Conservation (phyloP, 768 basidiomycete genomes). For the Cubamyces sp. region DNA sequence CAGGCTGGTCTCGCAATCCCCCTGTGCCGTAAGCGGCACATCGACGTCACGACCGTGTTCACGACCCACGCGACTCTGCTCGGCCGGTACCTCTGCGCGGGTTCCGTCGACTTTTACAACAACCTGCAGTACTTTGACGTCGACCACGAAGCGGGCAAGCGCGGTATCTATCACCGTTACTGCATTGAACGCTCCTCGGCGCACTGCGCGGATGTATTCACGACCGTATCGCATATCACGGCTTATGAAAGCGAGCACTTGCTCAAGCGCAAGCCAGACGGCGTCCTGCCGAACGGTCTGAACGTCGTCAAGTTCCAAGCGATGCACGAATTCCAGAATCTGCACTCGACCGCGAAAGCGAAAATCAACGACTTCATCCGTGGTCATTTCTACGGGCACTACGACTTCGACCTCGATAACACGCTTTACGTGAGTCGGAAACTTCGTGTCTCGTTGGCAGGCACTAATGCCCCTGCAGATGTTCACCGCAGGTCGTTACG, state of each 20-base stretch:
- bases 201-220: conserved; percentile 98
- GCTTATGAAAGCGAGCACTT: conserved; percentile 97
- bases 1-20: conserved; percentile 96
- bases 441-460: neutral
- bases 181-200: conserved; percentile 95
- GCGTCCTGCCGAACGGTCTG: conserved; percentile 94
- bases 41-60: conserved; percentile 98
- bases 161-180: conserved; percentile 97
- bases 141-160: conserved; percentile 98
- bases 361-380: conserved; percentile 98
- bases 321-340: conserved; percentile 98
- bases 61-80: conserved; percentile 98
- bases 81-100: conserved; percentile 97
- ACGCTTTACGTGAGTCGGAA: conserved; percentile 70
- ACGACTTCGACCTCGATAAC: conserved; percentile 94
- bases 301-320: conserved; percentile 99
- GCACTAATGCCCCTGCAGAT: conserved; percentile 52
- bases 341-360: conserved; percentile 90
- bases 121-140: conserved; percentile 99
- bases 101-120: conserved; percentile 99
- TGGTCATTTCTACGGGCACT: conserved; percentile 98
- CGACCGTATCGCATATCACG: conserved; percentile 97
- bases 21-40: conserved; percentile 92
- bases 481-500: conserved; percentile 99
- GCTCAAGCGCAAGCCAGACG: conserved; percentile 96